These are phyloP conservation scores for Pythium graminicola DNA, from an alignment of 352 stramenopile genomes.

Conservation along the genomic window DNA sequence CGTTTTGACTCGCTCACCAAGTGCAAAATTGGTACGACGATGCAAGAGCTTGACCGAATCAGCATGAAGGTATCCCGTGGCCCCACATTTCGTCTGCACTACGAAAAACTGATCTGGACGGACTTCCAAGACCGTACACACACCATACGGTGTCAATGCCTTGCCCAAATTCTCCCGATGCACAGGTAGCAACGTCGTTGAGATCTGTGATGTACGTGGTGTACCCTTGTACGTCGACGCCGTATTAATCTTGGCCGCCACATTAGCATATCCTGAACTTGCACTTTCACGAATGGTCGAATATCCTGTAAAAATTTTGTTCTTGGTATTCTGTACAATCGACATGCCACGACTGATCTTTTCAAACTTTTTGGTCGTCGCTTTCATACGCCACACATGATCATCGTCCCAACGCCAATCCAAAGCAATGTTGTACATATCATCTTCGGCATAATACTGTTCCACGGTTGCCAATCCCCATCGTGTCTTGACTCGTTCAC, in stretches of 20 bases:
- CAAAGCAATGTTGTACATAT: conserved; percentile 85
- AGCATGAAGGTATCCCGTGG: conserved; percentile 26
- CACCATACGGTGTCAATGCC: conserved; percentile 26
- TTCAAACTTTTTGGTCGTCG: conserved; percentile 87
- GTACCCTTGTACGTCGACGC: conserved; percentile 22
- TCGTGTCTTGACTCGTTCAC: conserved; percentile 75
- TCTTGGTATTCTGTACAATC: conserved; percentile 78
- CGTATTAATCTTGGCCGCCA: conserved; percentile 50
- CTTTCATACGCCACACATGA: conserved; percentile 86
- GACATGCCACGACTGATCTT: conserved; percentile 55
- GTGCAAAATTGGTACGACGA: conserved; percentile 21
- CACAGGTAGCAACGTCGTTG: background rate
- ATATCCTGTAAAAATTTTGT: conserved; percentile 70
- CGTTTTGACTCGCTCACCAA: conserved; percentile 26
- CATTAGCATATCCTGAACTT: conserved; percentile 42
- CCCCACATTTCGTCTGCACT: conserved; percentile 24
- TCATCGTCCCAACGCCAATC: conserved; percentile 87
- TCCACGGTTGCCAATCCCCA: conserved; percentile 81
- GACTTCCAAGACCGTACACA: conserved; percentile 25
- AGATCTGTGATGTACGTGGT: conserved; percentile 7
- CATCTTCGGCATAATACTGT: conserved; percentile 80
- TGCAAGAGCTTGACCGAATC: conserved; percentile 27
- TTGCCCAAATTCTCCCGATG: conserved; percentile 19
- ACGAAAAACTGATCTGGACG: conserved; percentile 26
- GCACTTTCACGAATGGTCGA: conserved; percentile 61